phyloP scores from a whole-genome alignment of 78 protist genomes.

The Emiliania huxleyi region DNA sequence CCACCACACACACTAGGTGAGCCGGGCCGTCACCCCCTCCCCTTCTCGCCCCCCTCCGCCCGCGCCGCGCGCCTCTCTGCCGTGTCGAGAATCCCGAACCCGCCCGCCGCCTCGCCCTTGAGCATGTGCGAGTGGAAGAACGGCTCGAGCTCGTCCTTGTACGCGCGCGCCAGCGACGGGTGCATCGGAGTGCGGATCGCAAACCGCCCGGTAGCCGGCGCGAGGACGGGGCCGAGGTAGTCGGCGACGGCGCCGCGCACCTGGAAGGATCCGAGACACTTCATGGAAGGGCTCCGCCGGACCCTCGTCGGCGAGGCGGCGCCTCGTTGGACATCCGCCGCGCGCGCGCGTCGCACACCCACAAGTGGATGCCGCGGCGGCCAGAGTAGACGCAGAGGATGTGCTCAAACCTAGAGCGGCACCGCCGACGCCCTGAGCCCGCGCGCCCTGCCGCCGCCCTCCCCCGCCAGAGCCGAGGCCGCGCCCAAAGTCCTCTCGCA shows the following conservation, averaged over 20 bases:
- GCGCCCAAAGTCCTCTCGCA: neutral
- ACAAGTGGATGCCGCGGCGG: constrained; percentile 97
- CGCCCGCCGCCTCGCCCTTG: neutral
- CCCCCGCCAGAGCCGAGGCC: too few relatives aligned
- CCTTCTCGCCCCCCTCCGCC: too few relatives aligned
- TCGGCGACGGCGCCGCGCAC: constrained; percentile 26
- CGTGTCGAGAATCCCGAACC: neutral
- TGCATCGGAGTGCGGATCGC: neutral
- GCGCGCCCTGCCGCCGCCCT: too few relatives aligned
- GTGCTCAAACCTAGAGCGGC: constrained; percentile 76
- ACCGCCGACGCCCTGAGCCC: too few relatives aligned
- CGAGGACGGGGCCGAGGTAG: neutral
- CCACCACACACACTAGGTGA: too few relatives aligned
- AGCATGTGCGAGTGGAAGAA: constrained; percentile 46
- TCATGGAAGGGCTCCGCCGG: too few relatives aligned
- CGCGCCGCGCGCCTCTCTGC: too few relatives aligned
- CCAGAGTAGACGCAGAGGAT: constrained; percentile 96
- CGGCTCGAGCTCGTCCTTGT: constrained; percentile 39
- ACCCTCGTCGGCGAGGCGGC: too few relatives aligned
- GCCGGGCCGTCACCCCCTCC: too few relatives aligned
- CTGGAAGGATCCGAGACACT: too few relatives aligned
- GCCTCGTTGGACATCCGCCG: constrained; percentile 63
- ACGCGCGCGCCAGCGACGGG: constrained; percentile 14
- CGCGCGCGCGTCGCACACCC: constrained; percentile 95
- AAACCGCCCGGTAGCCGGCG: neutral